A percentile compares a stretch with the other conserved stretches of the same genome.
phyloP scores from a whole-genome alignment of 2,329 filamentous ascomycete genomes.

The Claviceps humidiphila region DNA sequence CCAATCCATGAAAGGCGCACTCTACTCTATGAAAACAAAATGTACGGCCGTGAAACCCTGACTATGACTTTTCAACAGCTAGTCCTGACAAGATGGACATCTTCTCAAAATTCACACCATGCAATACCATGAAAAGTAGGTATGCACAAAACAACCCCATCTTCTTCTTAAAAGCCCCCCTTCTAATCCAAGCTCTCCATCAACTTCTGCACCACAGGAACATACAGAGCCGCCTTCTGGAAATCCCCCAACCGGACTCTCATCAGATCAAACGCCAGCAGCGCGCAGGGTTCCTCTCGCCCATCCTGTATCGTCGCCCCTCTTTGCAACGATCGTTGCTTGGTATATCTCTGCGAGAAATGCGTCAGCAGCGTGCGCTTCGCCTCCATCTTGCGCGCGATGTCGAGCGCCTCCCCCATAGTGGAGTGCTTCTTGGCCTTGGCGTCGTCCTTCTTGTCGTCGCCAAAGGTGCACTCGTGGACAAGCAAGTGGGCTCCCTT shows the following conservation, averaged over 20 bases:
- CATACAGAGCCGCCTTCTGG: slow-evolving; percentile 48
- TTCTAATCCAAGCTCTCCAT: slow-evolving; percentile 27
- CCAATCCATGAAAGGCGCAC: too few relatives aligned
- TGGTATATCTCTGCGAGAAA: slow-evolving; percentile 88
- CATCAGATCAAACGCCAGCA: slow-evolving; percentile 73
- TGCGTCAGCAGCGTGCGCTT: slow-evolving; percentile 77
- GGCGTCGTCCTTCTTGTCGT: slow-evolving; percentile 68
- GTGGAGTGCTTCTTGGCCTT: slow-evolving; percentile 83
- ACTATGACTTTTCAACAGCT: too few relatives aligned
- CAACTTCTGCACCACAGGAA: slow-evolving; percentile 40
- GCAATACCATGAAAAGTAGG: too few relatives aligned
- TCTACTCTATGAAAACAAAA: too few relatives aligned
- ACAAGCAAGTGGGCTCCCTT: slow-evolving; percentile 68
- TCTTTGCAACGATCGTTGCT: slow-evolving; percentile 27
- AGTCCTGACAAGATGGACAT: too few relatives aligned
- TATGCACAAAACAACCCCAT: not conserved
- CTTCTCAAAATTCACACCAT: too few relatives aligned
- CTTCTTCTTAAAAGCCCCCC: not conserved
- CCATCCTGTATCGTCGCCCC: slow-evolving; percentile 19
- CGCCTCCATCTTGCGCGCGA: slow-evolving; percentile 69
- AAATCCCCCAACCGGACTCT: slow-evolving; percentile 58
- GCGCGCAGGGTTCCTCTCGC: slow-evolving; percentile 28
- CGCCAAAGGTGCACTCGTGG: slow-evolving; percentile 93
- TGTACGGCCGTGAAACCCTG: too few relatives aligned
- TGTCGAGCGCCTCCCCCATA: slow-evolving; percentile 66